Evolutionary conservation across 208 protist species (phyloP), one percentile per base, ranked within the genome.

Genomic region (Crithidia expoeki): DNA sequence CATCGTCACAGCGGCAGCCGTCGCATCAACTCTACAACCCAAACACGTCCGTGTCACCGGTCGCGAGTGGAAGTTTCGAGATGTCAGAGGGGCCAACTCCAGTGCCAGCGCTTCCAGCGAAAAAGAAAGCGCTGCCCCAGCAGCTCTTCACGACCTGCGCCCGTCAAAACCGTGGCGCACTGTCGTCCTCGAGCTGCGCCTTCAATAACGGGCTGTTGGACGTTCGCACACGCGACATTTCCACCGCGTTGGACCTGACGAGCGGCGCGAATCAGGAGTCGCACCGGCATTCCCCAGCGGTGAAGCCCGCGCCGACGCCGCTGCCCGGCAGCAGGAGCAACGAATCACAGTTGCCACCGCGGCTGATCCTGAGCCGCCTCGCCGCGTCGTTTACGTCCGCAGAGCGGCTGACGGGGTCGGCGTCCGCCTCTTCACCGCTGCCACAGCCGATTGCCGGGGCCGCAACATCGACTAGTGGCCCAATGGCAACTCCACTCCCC

Each of bases 31-130:
- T 58, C 7, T n/a, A 3, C 16, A 1, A 19, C 17, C 0, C 28
- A 42, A 47, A 23, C 21, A 14, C 61, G 2, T 19, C 10, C 17
- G 12, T 36, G 4, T 50, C 33, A 23, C 7, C 52, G 33, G 17
- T 42, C 55, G 23, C 57, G 0, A 57, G 33, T 23, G 44, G 50
- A 57, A 23, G 28, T 59, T 49, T 36, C 23, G 66, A 81, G 49
- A 57, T 50, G 27, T 7, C 46, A 2, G 66, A 77, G 16, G 36
- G 27, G 44, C 19, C 11, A 23, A n/a, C 38, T 4, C 33, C 53
- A 12, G 4, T 30, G 27, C 51, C 23, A 17, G 28, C 51, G 2
- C 51, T 30, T 21, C 46, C 4, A 19, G 46, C 19, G 17, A 40
- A 32, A 30, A 65, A 53, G 32, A 57, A 59, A 27, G 14, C 71